These are phyloP conservation scores for Saturnispora diversa DNA, from an alignment of 805 yeast genomes.

Conservation along the genomic window DNA sequence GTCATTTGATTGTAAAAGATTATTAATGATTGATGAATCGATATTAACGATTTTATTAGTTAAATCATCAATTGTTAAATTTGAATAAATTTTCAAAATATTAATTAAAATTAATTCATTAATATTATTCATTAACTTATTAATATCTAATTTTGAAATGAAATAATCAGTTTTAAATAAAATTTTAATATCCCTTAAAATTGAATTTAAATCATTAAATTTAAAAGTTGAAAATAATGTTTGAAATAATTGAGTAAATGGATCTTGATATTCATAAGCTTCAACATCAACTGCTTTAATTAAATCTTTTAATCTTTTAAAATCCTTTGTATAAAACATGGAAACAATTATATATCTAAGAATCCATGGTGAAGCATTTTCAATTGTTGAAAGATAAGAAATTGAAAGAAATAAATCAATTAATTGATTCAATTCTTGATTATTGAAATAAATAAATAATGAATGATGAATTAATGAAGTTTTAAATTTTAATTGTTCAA, in stretches of 20 bases:
- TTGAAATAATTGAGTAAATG: constrained; percentile 49
- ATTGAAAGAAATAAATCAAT: constrained; percentile 52
- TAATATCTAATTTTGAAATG: constrained; percentile 35
- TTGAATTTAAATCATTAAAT: constrained; percentile 43
- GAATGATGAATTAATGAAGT: constrained; percentile 68
- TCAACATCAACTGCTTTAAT: constrained; percentile 53
- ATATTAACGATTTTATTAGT: constrained; percentile 15
- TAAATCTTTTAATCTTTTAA: constrained; percentile 50
- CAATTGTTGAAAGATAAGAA: constrained; percentile 56
- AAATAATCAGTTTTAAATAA: constrained; percentile 51
- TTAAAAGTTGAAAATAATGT: constrained; percentile 52
- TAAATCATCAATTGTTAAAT: constrained; percentile 19
- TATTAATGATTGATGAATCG: constrained; percentile 7
- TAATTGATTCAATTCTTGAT: constrained; percentile 34
- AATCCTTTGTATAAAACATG: constrained; percentile 34
- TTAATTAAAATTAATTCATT: constrained; percentile 20
- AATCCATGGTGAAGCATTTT: constrained; percentile 67
- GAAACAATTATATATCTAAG: constrained; percentile 57
- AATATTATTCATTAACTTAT: constrained; percentile 21
- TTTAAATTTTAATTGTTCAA: constrained; percentile 53
- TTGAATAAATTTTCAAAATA: constrained; percentile 23
- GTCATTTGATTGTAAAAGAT: no score
- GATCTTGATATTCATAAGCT: constrained; percentile 56
- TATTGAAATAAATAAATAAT: constrained; percentile 47
- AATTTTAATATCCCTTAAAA: constrained; percentile 40